Base-by-base conservation (phyloP, 768 basidiomycete species). In the Boletus reticuloceps region DNA sequence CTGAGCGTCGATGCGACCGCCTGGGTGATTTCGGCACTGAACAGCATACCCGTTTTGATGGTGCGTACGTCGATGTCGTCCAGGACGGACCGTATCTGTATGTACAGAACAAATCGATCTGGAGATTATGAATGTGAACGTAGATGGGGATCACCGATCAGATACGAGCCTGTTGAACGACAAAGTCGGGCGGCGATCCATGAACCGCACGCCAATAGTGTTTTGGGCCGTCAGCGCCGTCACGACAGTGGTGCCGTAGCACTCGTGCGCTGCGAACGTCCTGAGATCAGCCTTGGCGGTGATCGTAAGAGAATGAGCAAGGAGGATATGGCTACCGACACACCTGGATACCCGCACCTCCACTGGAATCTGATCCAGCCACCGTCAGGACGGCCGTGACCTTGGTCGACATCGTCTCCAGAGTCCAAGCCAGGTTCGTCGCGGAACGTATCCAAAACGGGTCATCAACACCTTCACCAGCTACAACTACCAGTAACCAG, bases 11-110 rank as follows among this genome's bases (percentile, higher is more conserved):
- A 56, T 3, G 81, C 79, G 5, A 92, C 77, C 0, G 79, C 75
- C 12, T 66, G 71, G 22, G 82, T 81, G 43, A 77, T 83, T 0
- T 72, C 76, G 0, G 79, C 75, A 55, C 87, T 81, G 62, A 79
- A 86, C 1, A 98, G 78, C 95, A 97, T 96, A 13, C 95, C 94
- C 0, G 89, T 90, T 72, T 98, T 98, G 60, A 97, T 82, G 2
- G 85, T 88, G 38, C 77, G 72, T 12, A 91, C 74, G 6, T 83
- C 71, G 37, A 91, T 79, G 65, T 97, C 94, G 13, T 79, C 77
- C 27, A 95, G 66, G 4, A 97, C 81, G 0, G 85, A 83, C 11
- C 66, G 68, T 19, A 96, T 78, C 91, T 94, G 62, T 5, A 22
- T n/a, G 16, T 37, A 16, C 36, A 37, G 14, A 12, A 25, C 25